Evolutionary conservation across 2,329 filamentous ascomycete species (phyloP).

Genomic region (Colletotrichum echinochloae): DNA sequence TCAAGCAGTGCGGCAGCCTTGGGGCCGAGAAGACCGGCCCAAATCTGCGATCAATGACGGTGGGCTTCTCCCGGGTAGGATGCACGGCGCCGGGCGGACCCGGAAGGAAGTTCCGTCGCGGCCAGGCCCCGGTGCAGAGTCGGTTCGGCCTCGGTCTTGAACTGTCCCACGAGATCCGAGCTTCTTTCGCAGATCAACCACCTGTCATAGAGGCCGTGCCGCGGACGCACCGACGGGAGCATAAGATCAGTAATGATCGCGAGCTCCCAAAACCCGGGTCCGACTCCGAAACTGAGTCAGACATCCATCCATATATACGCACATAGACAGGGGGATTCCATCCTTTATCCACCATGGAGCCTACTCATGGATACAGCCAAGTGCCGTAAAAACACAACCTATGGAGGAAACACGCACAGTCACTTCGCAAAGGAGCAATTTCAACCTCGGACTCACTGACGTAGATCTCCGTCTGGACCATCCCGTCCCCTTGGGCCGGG

Average conservation of each 20-base stretch:
- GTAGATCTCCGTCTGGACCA: conserved; percentile 30
- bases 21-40: not conserved
- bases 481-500: conserved; percentile 34
- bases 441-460: conserved; percentile 35
- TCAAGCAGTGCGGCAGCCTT: not conserved
- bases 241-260: not conserved
- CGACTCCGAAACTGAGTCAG: conserved; percentile 16
- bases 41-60: not conserved
- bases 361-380: not conserved
- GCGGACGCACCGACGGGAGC: conserved; percentile 11
- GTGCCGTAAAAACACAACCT: too few relatives aligned
- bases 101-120: not conserved
- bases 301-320: too few relatives aligned
- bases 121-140: not conserved
- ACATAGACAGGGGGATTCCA: too few relatives aligned
- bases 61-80: not conserved
- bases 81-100: not conserved
- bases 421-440: conserved; percentile 11
- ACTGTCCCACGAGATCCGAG: conserved; percentile 3
- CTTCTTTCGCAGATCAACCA: conserved; percentile 17
- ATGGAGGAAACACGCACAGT: too few relatives aligned
- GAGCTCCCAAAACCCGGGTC: conserved; percentile 18
- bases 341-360: conserved; percentile 9
- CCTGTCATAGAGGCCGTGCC: conserved; percentile 20
- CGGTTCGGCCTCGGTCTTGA: not conserved